Evolutionary conservation across 768 basidiomycete genomes (phyloP).

Genomic region (Naematelia aurantialba): DNA sequence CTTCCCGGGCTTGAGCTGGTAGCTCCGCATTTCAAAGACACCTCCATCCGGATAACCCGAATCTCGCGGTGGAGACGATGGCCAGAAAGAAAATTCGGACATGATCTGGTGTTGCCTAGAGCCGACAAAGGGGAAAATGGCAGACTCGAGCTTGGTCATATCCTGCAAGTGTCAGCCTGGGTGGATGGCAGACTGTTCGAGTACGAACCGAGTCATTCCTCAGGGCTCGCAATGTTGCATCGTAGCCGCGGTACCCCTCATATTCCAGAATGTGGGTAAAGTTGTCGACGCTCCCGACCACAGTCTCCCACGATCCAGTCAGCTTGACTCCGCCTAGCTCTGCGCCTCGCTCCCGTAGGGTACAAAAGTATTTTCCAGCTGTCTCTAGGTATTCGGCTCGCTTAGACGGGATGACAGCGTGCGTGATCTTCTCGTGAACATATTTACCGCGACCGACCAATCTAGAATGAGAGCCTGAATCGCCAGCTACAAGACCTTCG

Average conservation of each 20-base stretch:
- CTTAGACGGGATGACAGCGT: conserved; percentile 77
- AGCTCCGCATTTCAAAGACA: conserved; percentile 86
- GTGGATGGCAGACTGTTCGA: not conserved
- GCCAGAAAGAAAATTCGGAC: conserved; percentile 87
- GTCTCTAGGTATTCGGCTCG: conserved; percentile 80
- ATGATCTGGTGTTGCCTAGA: conserved; percentile 71
- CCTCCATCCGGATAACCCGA: conserved; percentile 62
- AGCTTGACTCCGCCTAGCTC: conserved; percentile 65
- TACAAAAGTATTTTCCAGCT: conserved; percentile 79
- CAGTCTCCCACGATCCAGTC: conserved; percentile 87
- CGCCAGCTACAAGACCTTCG: conserved; percentile 57
- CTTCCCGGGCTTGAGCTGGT: conserved; percentile 76
- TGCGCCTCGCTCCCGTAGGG: conserved; percentile 66
- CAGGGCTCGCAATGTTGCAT: conserved; percentile 67
- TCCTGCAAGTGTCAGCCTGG: conserved; percentile 16
- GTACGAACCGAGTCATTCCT: conserved; percentile 62
- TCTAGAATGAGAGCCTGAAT: conserved; percentile 75
- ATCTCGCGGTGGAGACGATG: conserved; percentile 77
- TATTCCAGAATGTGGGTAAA: conserved; percentile 75
- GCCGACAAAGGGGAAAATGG: conserved; percentile 67
- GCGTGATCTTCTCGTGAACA: conserved; percentile 58
- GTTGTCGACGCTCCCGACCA: conserved; percentile 74
- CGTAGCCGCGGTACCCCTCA: conserved; percentile 86
- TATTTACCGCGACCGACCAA: conserved; percentile 82
- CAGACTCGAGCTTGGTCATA: conserved; percentile 23